Conservation (phyloP, 805 yeast genomes). For the Teunomyces aglyptinius region DNA sequence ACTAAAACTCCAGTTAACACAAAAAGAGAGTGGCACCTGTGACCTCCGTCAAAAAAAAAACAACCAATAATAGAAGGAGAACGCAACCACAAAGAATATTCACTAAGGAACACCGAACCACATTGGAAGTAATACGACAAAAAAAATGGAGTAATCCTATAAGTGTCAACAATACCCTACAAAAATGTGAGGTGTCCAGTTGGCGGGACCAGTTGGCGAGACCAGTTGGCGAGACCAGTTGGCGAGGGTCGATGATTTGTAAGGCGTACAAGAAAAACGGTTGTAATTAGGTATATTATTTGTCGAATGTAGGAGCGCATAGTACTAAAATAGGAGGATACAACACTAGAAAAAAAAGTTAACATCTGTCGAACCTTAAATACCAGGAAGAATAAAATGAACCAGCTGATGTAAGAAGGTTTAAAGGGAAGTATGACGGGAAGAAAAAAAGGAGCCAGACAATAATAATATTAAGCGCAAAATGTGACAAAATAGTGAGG, state of each 20-base stretch:
- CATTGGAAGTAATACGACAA: no score
- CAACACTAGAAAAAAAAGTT: neutral
- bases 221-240: neutral
- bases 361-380: neutral
- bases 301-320: neutral
- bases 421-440: neutral
- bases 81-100: no score
- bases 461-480: no score
- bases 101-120: no score
- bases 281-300: neutral
- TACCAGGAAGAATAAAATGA: neutral
- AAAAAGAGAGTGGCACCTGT: no score
- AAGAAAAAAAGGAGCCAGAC: neutral
- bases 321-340: neutral
- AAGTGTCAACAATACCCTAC: no score
- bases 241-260: neutral
- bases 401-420: neutral
- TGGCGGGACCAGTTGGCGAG: neutral
- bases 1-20: no score
- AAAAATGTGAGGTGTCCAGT: no score
- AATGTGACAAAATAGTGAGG: no score
- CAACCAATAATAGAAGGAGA: no score
- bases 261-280: neutral
- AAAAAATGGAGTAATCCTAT: no score
- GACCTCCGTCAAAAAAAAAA: no score